Evolutionary conservation across 805 yeast genomes (phyloP).

Genomic region (Myxozyma nipponensis): DNA sequence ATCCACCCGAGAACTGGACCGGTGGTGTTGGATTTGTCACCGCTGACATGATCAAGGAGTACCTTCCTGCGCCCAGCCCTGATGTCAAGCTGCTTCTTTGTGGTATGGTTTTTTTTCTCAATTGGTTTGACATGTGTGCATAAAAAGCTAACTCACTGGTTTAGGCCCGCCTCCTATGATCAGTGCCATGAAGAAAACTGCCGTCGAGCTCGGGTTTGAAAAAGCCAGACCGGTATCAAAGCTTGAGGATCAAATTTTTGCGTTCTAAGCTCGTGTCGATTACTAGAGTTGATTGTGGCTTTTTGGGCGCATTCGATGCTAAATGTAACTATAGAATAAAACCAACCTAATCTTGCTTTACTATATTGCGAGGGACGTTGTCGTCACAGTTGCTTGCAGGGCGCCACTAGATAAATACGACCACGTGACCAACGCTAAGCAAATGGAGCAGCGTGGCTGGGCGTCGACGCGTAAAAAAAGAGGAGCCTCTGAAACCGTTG

Average conservation of each 20-base stretch:
- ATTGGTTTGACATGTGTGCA: no score
- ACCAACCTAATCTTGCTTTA: no score
- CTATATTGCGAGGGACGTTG: no score
- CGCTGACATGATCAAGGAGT: conserved; percentile 82
- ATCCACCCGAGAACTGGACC: conserved; percentile 64
- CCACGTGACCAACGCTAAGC: no score
- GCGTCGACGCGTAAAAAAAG: no score
- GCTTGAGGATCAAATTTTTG: conserved; percentile 85
- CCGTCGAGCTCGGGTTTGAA: conserved; percentile 64
- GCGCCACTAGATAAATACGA: no score
- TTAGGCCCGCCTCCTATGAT: conserved; percentile 80
- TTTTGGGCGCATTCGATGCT: no score
- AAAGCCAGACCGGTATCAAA: conserved; percentile 88
- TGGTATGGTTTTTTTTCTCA: conserved; percentile 44
- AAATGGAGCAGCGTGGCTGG: no score
- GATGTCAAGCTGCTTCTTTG: conserved; percentile 74
- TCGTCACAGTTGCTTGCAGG: no score
- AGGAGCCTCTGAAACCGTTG: no score
- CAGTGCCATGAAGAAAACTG: conserved; percentile 75
- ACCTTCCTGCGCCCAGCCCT: conserved; percentile 57
- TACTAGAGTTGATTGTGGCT: no score
- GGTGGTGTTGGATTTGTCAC: conserved; percentile 81
- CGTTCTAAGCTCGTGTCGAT: conserved; percentile 58
- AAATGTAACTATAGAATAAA: no score
- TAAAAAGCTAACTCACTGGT: background rate